A percentile compares a stretch with the other conserved stretches of the same genome.
phyloP scores from a whole-genome alignment of 176 grass and related monocot species.

The Musa beccarii region DNA sequence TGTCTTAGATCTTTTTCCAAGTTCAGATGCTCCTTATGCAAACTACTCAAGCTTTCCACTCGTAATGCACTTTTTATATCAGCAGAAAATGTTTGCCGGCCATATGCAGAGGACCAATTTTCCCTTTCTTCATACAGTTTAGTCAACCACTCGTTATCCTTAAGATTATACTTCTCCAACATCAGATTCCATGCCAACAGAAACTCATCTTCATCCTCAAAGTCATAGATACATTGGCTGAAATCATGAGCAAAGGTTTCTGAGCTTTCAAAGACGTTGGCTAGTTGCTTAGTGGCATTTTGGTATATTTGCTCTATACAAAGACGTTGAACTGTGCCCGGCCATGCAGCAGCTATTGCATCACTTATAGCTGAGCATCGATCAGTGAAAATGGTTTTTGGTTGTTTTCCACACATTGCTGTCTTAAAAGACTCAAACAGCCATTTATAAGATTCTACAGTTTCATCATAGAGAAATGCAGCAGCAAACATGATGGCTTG shows the following conservation, averaged over 20 bases:
- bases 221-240: slow-evolving; percentile 55
- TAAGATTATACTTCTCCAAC: slow-evolving; percentile 62
- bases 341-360: slow-evolving; percentile 53
- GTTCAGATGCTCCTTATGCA: slow-evolving; percentile 36
- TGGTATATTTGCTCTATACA: slow-evolving; percentile 85
- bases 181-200: slow-evolving; percentile 59
- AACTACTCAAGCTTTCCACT: slow-evolving; percentile 40
- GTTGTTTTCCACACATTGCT: slow-evolving; percentile 63
- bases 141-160: slow-evolving; percentile 47
- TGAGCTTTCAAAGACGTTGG: slow-evolving; percentile 29
- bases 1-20: slow-evolving; percentile 38
- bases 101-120: slow-evolving; percentile 62
- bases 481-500: slow-evolving; percentile 67
- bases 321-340: slow-evolving; percentile 39
- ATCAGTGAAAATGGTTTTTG: slow-evolving; percentile 58
- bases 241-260: slow-evolving; percentile 58
- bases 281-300: slow-evolving; percentile 43
- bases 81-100: slow-evolving; percentile 42
- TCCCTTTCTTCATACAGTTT: slow-evolving; percentile 67
- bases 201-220: slow-evolving; percentile 76
- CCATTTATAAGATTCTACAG: slow-evolving; percentile 79
- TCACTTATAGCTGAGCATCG: slow-evolving; percentile 43
- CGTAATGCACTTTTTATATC: slow-evolving; percentile 53
- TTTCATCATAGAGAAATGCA: slow-evolving; percentile 86
- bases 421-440: slow-evolving; percentile 69